Conservation (phyloP, 768 basidiomycete genomes). For the Saitozyma sp. region DNA sequence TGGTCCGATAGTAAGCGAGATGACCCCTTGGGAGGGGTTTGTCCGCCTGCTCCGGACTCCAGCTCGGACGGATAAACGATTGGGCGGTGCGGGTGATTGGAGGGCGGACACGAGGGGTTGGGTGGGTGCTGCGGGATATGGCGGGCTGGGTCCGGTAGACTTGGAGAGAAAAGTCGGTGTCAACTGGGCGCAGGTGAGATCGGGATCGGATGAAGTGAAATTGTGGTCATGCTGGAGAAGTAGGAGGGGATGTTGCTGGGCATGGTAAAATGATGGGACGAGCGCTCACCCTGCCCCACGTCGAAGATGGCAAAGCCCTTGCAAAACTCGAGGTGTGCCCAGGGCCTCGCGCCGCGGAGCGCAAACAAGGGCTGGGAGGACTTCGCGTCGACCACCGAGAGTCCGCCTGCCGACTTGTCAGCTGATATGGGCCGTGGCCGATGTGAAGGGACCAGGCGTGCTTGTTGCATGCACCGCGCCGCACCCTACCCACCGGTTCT, state of each 20-base stretch:
- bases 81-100: background rate
- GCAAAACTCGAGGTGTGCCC: constrained; percentile 37
- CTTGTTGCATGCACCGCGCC: too few relatives aligned
- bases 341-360: constrained; percentile 13
- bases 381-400: constrained; percentile 24
- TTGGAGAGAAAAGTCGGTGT: constrained; percentile 21
- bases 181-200: background rate
- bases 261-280: background rate
- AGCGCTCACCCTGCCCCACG: constrained; percentile 20
- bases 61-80: background rate
- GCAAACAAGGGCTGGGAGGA: constrained; percentile 20
- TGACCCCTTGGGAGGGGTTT: constrained; percentile 30
- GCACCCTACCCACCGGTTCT: constrained; percentile 21
- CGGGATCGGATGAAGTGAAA: constrained; percentile 2
- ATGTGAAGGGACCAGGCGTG: too few relatives aligned
- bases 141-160: constrained; percentile 35
- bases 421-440: background rate
- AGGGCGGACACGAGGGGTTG: constrained; percentile 1
- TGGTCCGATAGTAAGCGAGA: constrained; percentile 25
- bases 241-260: background rate
- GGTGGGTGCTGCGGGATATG: constrained; percentile 11
- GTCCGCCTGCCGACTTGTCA: constrained; percentile 14
- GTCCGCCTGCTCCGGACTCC: background rate
- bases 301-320: constrained; percentile 40
- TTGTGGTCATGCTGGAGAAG: too few relatives aligned